Evolutionary conservation across 1,139 yeast species (phyloP).

Genomic region (Saccharomyces hybrid): DNA sequence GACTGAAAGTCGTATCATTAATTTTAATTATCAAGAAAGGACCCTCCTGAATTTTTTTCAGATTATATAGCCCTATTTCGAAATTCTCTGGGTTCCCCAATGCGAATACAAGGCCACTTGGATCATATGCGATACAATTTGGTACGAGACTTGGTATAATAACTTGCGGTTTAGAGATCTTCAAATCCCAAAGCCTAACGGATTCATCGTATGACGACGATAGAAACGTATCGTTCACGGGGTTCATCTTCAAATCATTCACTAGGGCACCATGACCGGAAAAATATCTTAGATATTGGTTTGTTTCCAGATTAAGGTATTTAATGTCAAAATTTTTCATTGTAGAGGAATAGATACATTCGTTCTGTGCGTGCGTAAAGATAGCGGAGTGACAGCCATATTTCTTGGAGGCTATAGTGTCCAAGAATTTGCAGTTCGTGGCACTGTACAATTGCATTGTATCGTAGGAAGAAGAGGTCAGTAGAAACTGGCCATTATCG

Average conservation of each 20-base stretch:
- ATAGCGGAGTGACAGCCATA: constrained; percentile 87
- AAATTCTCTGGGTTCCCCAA: constrained; percentile 47
- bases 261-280: constrained; percentile 80
- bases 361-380: constrained; percentile 69
- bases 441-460: constrained; percentile 79
- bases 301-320: constrained; percentile 68
- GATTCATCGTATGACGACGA: constrained; percentile 72
- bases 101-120: constrained; percentile 76
- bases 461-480: constrained; percentile 77
- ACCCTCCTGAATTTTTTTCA: constrained; percentile 47
- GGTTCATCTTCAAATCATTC: constrained; percentile 63
- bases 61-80: constrained; percentile 53
- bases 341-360: constrained; percentile 80
- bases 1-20: constrained; percentile 31
- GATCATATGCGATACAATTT: constrained; percentile 62
- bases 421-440: constrained; percentile 52
- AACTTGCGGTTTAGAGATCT: constrained; percentile 57
- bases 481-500: constrained; percentile 70
- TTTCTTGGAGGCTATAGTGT: constrained; percentile 73
- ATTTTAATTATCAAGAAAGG: constrained; percentile 44
- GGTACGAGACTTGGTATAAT: constrained; percentile 53
- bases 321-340: constrained; percentile 66
- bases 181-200: constrained; percentile 79
- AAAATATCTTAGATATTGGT: constrained; percentile 76
- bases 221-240: constrained; percentile 58